These are phyloP conservation scores for Amanita thiersii DNA, from an alignment of 768 basidiomycete genomes.

Conservation along the genomic window DNA sequence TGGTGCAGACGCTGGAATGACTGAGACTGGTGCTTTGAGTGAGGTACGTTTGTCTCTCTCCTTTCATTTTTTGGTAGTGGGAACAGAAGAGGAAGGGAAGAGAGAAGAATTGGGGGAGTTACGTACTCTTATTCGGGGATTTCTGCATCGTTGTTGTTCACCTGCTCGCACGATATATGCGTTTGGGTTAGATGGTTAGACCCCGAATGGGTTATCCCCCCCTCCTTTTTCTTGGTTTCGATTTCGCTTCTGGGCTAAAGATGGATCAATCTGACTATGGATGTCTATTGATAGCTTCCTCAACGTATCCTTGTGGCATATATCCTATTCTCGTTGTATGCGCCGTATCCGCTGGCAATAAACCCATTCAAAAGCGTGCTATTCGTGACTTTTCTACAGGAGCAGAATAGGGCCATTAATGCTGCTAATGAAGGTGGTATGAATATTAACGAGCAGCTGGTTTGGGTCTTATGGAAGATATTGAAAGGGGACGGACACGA, in stretches of 20 bases:
- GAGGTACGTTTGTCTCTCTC: slow-evolving; percentile 37
- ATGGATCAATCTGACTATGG: not conserved
- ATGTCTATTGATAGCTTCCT: slow-evolving; percentile 37
- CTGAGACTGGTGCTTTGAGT: slow-evolving; percentile 17
- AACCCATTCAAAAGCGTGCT: slow-evolving; percentile 79
- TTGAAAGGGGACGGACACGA: slow-evolving; percentile 77
- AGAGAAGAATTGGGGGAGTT: too few species aligned
- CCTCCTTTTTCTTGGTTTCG: slow-evolving; percentile 9
- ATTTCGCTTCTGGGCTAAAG: slow-evolving; percentile 3
- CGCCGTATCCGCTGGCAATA: slow-evolving; percentile 69
- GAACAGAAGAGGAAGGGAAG: too few species aligned
- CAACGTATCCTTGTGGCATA: slow-evolving; percentile 74
- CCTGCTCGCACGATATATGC: too few species aligned
- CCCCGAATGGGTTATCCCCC: slow-evolving; percentile 1
- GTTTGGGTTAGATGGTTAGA: slow-evolving; percentile 5
- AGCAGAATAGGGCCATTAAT: slow-evolving; percentile 52
- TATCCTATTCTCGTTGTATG: slow-evolving; percentile 73
- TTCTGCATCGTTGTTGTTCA: too few species aligned
- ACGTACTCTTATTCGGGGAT: too few species aligned
- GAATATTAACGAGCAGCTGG: slow-evolving; percentile 64
- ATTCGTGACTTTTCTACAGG: slow-evolving; percentile 57
- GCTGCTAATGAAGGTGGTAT: slow-evolving; percentile 41
- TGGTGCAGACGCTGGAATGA: not conserved
- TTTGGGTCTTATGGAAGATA: slow-evolving; percentile 86
- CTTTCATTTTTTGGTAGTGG: slow-evolving; percentile 9